Percentiles rank a stretch among this genome's conserved stretches.
Conservation (phyloP, 352 stramenopile genomes). For the Phytophthora sojae region DNA sequence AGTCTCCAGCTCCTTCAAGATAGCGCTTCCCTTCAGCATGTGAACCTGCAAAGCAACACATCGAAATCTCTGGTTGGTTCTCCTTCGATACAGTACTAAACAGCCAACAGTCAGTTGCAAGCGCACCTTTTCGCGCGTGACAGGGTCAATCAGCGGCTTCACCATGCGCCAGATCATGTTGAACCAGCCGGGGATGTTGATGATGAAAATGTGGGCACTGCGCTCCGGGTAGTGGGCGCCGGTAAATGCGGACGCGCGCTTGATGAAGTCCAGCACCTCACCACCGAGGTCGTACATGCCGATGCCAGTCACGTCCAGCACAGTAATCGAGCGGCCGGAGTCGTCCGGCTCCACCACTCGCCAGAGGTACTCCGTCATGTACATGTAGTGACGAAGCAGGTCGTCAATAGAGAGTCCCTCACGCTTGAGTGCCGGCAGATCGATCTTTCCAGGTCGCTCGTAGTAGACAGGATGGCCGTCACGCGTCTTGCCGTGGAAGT, state of each 20-base stretch:
- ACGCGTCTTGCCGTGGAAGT: slow-evolving; percentile 88
- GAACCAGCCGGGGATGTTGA: slow-evolving; percentile 97
- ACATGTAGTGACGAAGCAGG: slow-evolving; percentile 91
- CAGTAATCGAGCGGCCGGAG: slow-evolving; percentile 77
- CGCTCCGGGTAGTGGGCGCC: slow-evolving; percentile 94
- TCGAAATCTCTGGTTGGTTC: neutral
- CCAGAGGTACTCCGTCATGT: slow-evolving; percentile 94
- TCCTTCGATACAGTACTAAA: neutral
- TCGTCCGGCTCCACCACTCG: slow-evolving; percentile 81
- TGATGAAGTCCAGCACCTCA: slow-evolving; percentile 91
- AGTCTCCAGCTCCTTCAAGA: slow-evolving; percentile 75
- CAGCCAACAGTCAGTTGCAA: neutral
- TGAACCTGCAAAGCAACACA: slow-evolving; percentile 55
- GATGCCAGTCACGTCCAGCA: slow-evolving; percentile 87
- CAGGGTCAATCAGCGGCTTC: slow-evolving; percentile 93
- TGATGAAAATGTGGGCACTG: slow-evolving; percentile 94
- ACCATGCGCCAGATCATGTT: slow-evolving; percentile 94
- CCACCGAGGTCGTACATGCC: slow-evolving; percentile 90
- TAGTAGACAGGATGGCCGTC: slow-evolving; percentile 85
- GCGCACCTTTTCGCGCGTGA: slow-evolving; percentile 94
- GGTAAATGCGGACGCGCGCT: slow-evolving; percentile 87
- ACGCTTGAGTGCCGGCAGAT: slow-evolving; percentile 85
- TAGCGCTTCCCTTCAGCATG: slow-evolving; percentile 85
- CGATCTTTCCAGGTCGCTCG: slow-evolving; percentile 87
- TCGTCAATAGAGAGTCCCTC: slow-evolving; percentile 90